A percentile compares a stretch with the other conserved stretches of the same genome.
Conservation (phyloP, 2,329 filamentous ascomycete species). For the Dothistroma septosporum region DNA sequence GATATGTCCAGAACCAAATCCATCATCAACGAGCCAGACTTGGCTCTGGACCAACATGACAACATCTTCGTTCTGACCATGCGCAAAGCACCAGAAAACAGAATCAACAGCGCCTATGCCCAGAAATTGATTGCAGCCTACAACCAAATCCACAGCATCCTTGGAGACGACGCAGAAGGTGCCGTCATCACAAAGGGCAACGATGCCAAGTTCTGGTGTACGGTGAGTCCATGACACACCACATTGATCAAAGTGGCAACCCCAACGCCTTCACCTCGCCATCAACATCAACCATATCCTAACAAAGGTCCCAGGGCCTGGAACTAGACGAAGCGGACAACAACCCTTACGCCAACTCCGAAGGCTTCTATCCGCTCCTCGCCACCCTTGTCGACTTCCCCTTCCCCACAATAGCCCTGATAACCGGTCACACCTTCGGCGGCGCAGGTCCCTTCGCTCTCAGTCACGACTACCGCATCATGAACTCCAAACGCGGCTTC, state of each 20-base stretch:
- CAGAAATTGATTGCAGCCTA: slow-evolving; percentile 53
- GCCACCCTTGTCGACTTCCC: slow-evolving; percentile 37
- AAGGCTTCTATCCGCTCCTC: slow-evolving; percentile 37
- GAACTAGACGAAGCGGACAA: slow-evolving; percentile 35
- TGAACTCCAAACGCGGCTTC: slow-evolving; percentile 47
- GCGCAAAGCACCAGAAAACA: slow-evolving; percentile 53
- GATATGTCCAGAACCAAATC: slow-evolving; percentile 21
- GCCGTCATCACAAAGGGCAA: slow-evolving; percentile 52
- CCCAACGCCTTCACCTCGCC: not conserved
- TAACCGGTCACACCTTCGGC: slow-evolving; percentile 50
- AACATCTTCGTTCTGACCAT: slow-evolving; percentile 53
- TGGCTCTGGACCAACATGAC: slow-evolving; percentile 44
- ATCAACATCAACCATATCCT: not conserved
- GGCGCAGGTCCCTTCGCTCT: slow-evolving; percentile 48
- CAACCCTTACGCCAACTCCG: slow-evolving; percentile 35
- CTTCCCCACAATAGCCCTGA: slow-evolving; percentile 44
- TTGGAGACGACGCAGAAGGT: slow-evolving; percentile 48
- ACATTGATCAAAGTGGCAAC: not conserved
- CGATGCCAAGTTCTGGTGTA: slow-evolving; percentile 52
- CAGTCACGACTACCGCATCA: slow-evolving; percentile 47
- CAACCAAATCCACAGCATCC: slow-evolving; percentile 44
- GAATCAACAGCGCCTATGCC: slow-evolving; percentile 48
- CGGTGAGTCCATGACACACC: slow-evolving; percentile 26
- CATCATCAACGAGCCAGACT: slow-evolving; percentile 39
- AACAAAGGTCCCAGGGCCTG: slow-evolving; percentile 27